Percentiles rank a stretch among this genome's conserved stretches.
phyloP scores from a whole-genome alignment of 2,329 filamentous ascomycete genomes.

The Aureobasidium leucospermi region DNA sequence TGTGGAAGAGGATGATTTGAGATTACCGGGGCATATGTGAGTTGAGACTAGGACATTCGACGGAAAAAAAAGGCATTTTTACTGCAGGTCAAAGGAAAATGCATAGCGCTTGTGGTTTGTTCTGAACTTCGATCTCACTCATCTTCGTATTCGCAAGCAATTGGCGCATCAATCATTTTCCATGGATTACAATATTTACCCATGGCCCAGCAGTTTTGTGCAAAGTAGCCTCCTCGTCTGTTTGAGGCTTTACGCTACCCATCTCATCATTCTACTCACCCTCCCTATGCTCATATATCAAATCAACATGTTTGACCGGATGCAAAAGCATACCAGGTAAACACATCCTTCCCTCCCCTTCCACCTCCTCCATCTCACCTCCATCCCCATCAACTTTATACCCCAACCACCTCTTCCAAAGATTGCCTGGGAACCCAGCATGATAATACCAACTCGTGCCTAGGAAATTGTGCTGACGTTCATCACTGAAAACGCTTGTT shows the following conservation, averaged over 20 bases:
- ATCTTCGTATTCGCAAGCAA: background rate
- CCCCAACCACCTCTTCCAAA: slow-evolving; percentile 52
- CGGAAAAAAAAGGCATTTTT: background rate
- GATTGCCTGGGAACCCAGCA: slow-evolving; percentile 44
- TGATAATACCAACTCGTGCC: slow-evolving; percentile 50
- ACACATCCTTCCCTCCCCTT: slow-evolving; percentile 43
- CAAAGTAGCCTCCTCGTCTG: background rate
- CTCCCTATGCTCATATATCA: slow-evolving; percentile 36
- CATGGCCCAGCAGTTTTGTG: background rate
- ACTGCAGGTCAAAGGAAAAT: background rate
- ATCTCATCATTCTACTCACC: slow-evolving; percentile 12
- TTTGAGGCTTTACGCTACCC: no score
- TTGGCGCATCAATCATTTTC: no score
- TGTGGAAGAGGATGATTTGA: slow-evolving; percentile 21
- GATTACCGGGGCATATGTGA: slow-evolving; percentile 16
- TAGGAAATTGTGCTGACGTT: slow-evolving; percentile 46
- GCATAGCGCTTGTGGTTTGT: background rate
- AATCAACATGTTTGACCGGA: slow-evolving; percentile 44
- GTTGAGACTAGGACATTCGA: background rate
- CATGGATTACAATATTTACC: background rate
- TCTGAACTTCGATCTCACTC: no score
- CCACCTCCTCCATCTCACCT: slow-evolving; percentile 37
- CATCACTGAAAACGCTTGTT: slow-evolving; percentile 43
- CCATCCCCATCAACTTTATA: slow-evolving; percentile 46
- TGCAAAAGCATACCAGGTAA: slow-evolving; percentile 41